Evolutionary conservation across 257 asterid species (phyloP), one percentile per base, ranked within the genome.

Genomic region (Jacaranda copaia): DNA sequence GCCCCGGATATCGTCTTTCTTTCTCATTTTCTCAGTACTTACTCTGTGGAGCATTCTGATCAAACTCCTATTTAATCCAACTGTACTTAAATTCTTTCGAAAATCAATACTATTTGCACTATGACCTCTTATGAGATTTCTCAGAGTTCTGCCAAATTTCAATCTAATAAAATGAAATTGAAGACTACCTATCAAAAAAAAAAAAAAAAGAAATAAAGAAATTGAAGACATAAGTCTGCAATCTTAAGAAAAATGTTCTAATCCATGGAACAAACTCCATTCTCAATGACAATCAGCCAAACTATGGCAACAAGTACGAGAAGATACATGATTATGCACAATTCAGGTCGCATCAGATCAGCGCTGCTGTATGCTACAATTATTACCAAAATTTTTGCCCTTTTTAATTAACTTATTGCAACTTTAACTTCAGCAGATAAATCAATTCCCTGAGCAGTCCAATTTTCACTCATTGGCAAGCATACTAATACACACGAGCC

Each of bases 401-500:
- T 63, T 80, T 25, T 61, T 51, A 78, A 78, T 76, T 46, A 68
- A 77, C 68, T 82, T 62, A 72, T 82, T 57, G 74, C 79, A 77
- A 70, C 81, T 83, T 81, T 51, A 32, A 32, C 38, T 12, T 66
- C 59, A 74, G 68, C 51, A 40, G 69, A 58, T 13, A 80, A 42
- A 4, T 67, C 68, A 8, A 61, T 55, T 68, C 73, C 71, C 74
- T 72, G 20, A 67, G 73, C 77, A 35, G 55, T 20, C 63, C 69
- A 39, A 5, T 56, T 51, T 32, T 53, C 77, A 45, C 62, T 49
- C 15, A 70, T 58, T 40, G 59, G 77, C 67, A 69, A 77, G 67
- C 74, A 5, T 56, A 72, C 87, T 83, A 93, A 83, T 91, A 93
- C 65, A 93, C 98, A 52, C 98, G 91, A 59, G 96, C 98, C 81